Evolutionary conservation across 129 eudicot genomes (phyloP).

Genomic region (Lactuca sativa): DNA sequence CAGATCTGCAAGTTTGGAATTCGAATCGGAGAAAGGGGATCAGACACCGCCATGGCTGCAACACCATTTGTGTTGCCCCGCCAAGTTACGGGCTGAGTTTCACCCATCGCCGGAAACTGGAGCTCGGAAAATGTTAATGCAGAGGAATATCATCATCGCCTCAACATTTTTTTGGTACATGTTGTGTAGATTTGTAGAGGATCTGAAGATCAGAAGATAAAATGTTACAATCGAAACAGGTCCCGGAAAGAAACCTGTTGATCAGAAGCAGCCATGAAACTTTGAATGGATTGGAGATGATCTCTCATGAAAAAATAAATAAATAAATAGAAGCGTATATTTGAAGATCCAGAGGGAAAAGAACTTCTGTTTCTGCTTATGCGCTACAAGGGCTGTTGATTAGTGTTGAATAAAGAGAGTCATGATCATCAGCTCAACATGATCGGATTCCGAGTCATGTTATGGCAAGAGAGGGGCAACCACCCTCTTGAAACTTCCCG

Average conservation of each 20-base stretch:
- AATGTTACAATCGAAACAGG: too few species aligned
- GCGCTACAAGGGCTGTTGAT: slow-evolving; percentile 17
- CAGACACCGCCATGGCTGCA: slow-evolving; percentile 32
- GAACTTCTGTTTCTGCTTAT: too few species aligned
- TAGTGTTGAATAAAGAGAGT: background rate
- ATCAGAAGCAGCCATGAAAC: too few species aligned
- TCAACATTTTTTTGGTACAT: background rate
- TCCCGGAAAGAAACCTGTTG: too few species aligned
- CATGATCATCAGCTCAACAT: slow-evolving; percentile 23
- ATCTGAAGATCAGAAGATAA: background rate
- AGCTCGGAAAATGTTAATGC: background rate
- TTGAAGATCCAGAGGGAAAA: too few species aligned
- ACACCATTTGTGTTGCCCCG: slow-evolving; percentile 1
- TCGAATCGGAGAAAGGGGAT: slow-evolving; percentile 10
- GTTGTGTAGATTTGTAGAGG: background rate
- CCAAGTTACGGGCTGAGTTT: slow-evolving; percentile 13
- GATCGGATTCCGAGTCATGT: background rate
- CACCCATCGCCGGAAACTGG: background rate
- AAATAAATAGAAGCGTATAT: too few species aligned
- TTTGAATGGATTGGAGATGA: too few species aligned
- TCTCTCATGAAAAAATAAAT: too few species aligned
- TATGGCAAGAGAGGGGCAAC: slow-evolving; percentile 31
- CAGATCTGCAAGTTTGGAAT: slow-evolving; percentile 23
- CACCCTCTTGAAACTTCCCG: slow-evolving; percentile 16
- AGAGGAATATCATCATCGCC: background rate